Evolutionary conservation across 73 alveolate species (phyloP).

Genomic region (Tetrahymena thermophila): DNA sequence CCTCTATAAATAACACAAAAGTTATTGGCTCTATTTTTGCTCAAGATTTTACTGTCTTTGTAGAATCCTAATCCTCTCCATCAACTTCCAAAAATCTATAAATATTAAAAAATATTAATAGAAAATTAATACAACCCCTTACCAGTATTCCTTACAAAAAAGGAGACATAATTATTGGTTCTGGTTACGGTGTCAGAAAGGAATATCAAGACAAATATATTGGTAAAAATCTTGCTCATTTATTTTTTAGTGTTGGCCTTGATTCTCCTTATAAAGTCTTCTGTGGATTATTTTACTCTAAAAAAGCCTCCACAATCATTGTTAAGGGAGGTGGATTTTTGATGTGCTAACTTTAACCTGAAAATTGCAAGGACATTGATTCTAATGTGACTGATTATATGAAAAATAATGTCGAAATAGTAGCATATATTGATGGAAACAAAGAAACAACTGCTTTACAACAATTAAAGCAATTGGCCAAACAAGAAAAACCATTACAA

Average conservation of each 20-base stretch:
- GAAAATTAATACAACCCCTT: not conserved
- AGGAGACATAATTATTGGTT: not conserved
- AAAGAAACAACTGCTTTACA: not conserved
- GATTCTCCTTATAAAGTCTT: not conserved
- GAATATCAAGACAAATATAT: not conserved
- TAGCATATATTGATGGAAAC: not conserved
- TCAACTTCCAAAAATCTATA: not conserved
- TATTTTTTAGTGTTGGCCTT: not conserved
- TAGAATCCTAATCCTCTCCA: not conserved
- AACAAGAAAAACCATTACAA: not conserved
- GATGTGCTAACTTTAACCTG: not conserved
- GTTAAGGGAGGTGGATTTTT: not conserved
- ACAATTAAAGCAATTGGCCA: not conserved
- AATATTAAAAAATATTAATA: not conserved
- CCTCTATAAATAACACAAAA: not conserved
- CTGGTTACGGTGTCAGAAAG: not conserved
- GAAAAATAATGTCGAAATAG: not conserved
- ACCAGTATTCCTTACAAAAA: not conserved
- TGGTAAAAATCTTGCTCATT: not conserved
- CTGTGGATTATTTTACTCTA: not conserved
- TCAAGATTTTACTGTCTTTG: not conserved
- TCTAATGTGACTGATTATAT: not conserved
- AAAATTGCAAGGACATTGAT: not conserved
- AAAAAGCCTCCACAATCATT: not conserved
- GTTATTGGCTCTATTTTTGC: not conserved